Percentiles rank a stretch among this genome's conserved stretches.
These are phyloP conservation scores for Micromonas commoda DNA, from an alignment of 139 green algal species.

Conservation along the genomic window DNA sequence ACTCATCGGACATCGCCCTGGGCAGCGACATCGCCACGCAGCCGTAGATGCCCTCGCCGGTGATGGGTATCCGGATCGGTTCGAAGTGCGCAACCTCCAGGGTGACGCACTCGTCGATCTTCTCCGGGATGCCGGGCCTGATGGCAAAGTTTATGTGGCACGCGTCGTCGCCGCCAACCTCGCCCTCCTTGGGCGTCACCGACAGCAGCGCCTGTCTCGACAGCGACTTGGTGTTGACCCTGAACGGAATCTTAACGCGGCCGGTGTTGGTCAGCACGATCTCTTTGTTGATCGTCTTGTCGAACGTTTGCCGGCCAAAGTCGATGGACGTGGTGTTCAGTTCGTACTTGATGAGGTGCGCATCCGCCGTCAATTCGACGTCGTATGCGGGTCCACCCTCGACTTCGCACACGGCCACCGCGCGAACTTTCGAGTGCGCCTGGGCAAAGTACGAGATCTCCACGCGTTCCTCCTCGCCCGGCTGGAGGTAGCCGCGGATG, in stretches of 20 bases:
- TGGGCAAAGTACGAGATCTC: conserved; percentile 66
- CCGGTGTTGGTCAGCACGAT: conserved; percentile 39
- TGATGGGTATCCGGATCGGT: conserved; percentile 51
- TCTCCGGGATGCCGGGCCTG: conserved; percentile 51
- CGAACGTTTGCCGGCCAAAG: conserved; percentile 54
- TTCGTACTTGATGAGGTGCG: conserved; percentile 60
- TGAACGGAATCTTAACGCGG: conserved; percentile 60
- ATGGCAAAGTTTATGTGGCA: conserved; percentile 50
- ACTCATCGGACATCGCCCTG: conserved; percentile 42
- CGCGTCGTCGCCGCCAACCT: conserved; percentile 44
- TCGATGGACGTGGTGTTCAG: conserved; percentile 59
- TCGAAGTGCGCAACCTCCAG: conserved; percentile 74
- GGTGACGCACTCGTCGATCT: conserved; percentile 55
- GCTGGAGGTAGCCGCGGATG: conserved; percentile 50
- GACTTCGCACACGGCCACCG: conserved; percentile 57
- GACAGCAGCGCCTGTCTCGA: conserved; percentile 42
- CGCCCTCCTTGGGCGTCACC: conserved; percentile 39
- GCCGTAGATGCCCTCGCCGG: conserved; percentile 61
- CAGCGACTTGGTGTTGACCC: conserved; percentile 49
- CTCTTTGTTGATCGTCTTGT: conserved; percentile 52
- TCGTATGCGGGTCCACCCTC: conserved; percentile 57
- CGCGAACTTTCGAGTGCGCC: conserved; percentile 40
- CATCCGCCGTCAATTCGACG: conserved; percentile 51
- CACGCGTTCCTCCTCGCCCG: conserved; percentile 49
- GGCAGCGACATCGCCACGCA: conserved; percentile 50